These are phyloP conservation scores for Leccinum pellstonianum DNA, from an alignment of 768 basidiomycete species.

Conservation along the genomic window DNA sequence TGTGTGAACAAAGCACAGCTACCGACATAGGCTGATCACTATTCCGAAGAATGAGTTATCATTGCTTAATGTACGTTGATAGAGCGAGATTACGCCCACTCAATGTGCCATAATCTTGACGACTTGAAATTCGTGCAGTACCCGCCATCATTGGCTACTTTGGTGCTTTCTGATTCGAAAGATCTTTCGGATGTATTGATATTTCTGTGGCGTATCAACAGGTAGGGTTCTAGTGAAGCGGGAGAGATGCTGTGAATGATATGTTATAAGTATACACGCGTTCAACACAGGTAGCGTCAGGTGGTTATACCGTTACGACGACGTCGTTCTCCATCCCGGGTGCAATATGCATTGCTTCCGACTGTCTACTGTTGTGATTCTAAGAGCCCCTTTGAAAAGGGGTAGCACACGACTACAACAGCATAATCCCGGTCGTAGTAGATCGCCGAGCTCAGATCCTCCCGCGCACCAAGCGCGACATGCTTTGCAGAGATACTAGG, in stretches of 20 bases:
- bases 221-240: neutral
- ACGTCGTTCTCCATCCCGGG: conserved; percentile 3
- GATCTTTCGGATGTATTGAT: conserved; percentile 12
- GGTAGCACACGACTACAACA: neutral
- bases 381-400: neutral
- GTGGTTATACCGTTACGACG: conserved; percentile 1
- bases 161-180: neutral
- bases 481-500: neutral
- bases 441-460: neutral
- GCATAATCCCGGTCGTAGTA: conserved; percentile 5
- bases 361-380: neutral
- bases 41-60: conserved; percentile 8
- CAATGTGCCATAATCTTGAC: neutral
- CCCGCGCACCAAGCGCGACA: neutral
- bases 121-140: conserved; percentile 3
- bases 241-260: neutral
- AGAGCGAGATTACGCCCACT: conserved; percentile 11
- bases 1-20: neutral
- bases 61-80: conserved; percentile 3
- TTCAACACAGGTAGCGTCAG: neutral
- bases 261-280: conserved; percentile 2
- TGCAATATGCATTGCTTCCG: conserved; percentile 10
- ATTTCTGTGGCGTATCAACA: neutral
- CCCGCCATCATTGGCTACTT: neutral
- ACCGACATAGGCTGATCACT: neutral